Evolutionary conservation across 768 basidiomycete genomes (phyloP), one percentile per base, ranked within the genome.

Genomic region (Lyophyllum atratum): DNA sequence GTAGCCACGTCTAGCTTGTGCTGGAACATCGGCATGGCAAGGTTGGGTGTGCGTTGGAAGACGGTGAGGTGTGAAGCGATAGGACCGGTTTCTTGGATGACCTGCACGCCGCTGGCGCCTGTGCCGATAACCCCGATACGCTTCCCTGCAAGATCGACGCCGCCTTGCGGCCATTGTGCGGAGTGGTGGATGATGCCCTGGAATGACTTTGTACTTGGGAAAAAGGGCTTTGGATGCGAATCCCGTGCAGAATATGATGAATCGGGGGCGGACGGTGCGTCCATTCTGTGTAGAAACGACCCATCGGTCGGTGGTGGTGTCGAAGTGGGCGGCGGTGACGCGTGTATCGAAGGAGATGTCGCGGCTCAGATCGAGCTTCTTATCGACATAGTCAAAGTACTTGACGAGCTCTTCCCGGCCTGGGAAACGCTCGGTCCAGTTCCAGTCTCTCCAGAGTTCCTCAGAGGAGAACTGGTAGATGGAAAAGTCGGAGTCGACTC

Each of bases 11-110:
- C 56, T 9, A 66, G n/a, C 49, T 60, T 56, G 14, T 49, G 40
- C 48, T 68, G 63, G 5, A 40, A 40, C 67, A 70, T 64, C 1
- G 67, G 60, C 24, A 69, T 25, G 1, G 67, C 63, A n/a, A 66
- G 51, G 22, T 68, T 67, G 0, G 67, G 66, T 6, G 67, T 68
- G 7, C 69, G 68, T 49, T 70, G 69, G 61, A 69, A 70, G 19
- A 69, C 66, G 8, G 66, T 66, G 28, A 70, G 60, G 44, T 68
- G 62, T 1, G 55, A 31, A 1, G 62, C 64, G 17, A 63, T 24
- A 4, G 63, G 60, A 4, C 66, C 69, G 8, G 56, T 52, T 45
- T 61, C 64, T 42, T 70, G 66, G n/a, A 68, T 62, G 8, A 70
- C 49, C 31, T 70, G 68, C 6, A 70, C 68, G 17, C 66, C 68